These are phyloP conservation scores for Saprolegnia diclina DNA, from an alignment of 352 stramenopile species.

Conservation along the genomic window DNA sequence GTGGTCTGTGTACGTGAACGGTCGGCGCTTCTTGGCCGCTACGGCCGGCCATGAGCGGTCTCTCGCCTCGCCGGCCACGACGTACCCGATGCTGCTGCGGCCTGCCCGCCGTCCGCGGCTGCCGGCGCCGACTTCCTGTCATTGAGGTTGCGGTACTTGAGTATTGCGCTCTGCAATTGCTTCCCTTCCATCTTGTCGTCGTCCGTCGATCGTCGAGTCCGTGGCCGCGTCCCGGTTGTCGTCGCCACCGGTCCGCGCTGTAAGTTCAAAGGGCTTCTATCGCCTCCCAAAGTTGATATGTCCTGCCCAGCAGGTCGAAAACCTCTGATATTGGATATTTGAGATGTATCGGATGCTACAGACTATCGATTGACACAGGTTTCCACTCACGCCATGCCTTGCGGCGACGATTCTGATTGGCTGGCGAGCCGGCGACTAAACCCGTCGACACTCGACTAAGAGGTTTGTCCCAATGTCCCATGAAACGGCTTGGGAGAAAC, in stretches of 20 bases:
- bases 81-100: not conserved
- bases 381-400: not conserved
- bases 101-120: not conserved
- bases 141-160: constrained; percentile 25
- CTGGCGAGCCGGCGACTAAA: not conserved
- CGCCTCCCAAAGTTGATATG: constrained; percentile 16
- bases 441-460: not conserved
- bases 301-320: not conserved
- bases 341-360: not conserved
- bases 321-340: not conserved
- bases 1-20: constrained; percentile 24
- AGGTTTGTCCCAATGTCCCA: not conserved
- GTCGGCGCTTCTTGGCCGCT: constrained; percentile 9
- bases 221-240: not conserved
- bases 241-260: constrained; percentile 22
- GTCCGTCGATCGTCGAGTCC: constrained; percentile 1
- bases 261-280: constrained; percentile 17
- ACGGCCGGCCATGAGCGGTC: not conserved
- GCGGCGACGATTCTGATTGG: not conserved
- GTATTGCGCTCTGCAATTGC: constrained; percentile 28
- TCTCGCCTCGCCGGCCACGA: not conserved
- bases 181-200: constrained; percentile 26
- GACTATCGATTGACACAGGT: not conserved
- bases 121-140: constrained; percentile 12
- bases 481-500: not conserved